Percentiles rank a stretch among this genome's conserved stretches.
These are phyloP conservation scores for Balakata baccata DNA, from an alignment of 345 rosid genomes.

Conservation along the genomic window DNA sequence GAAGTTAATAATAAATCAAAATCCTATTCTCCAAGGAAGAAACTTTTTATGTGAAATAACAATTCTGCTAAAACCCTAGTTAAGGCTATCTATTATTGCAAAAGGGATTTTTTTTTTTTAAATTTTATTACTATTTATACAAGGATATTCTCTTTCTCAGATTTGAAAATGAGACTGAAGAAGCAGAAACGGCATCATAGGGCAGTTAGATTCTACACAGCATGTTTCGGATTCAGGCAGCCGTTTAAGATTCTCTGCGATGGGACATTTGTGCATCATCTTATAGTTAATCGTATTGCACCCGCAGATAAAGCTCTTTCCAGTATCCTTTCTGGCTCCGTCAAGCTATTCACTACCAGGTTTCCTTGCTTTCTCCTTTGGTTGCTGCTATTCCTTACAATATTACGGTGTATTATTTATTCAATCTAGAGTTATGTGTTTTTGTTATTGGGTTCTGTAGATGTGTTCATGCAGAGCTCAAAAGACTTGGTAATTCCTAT, in stretches of 20 bases:
- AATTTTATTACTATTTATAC: background rate
- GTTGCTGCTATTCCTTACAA: background rate
- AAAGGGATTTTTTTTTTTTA: background rate
- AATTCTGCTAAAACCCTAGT: too few relatives aligned
- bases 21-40: too few relatives aligned
- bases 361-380: constrained; percentile 8
- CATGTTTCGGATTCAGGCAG: constrained; percentile 69
- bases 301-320: constrained; percentile 71
- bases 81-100: background rate
- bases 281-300: constrained; percentile 43
- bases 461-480: constrained; percentile 72
- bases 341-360: constrained; percentile 90
- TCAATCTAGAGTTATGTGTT: background rate
- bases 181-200: constrained; percentile 81
- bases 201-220: constrained; percentile 66
- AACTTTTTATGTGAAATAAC: too few relatives aligned
- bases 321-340: constrained; percentile 58
- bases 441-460: constrained; percentile 26
- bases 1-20: too few relatives aligned
- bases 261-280: constrained; percentile 78
- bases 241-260: constrained; percentile 83
- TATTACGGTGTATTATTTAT: background rate
- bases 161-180: constrained; percentile 58
- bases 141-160: background rate
- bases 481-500: constrained; percentile 58